These are phyloP conservation scores for Helotiales sp. DNA, from an alignment of 2,329 filamentous ascomycete genomes.

Conservation along the genomic window DNA sequence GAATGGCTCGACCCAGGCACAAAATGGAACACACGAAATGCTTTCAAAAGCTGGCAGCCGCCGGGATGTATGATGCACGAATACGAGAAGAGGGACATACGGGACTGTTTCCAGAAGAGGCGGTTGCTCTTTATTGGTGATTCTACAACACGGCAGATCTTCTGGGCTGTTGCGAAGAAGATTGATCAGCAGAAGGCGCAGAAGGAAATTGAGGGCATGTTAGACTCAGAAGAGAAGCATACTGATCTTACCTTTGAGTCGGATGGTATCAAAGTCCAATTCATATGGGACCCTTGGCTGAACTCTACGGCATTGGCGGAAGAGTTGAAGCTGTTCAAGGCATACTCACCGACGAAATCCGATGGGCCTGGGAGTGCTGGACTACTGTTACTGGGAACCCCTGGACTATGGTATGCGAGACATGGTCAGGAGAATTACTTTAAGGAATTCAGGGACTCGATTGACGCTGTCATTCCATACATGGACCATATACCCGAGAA, in stretches of 20 bases:
- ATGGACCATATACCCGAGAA: slow-evolving; percentile 42
- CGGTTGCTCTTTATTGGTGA: slow-evolving; percentile 66
- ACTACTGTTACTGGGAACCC: slow-evolving; percentile 57
- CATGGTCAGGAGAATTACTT: slow-evolving; percentile 54
- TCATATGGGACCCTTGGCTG: slow-evolving; percentile 68
- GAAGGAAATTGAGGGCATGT: slow-evolving; percentile 44
- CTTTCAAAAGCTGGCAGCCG: slow-evolving; percentile 61
- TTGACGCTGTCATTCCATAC: slow-evolving; percentile 52
- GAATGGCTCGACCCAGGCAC: slow-evolving; percentile 51
- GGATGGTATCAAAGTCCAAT: slow-evolving; percentile 55
- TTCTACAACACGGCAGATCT: slow-evolving; percentile 63
- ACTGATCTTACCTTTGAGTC: slow-evolving; percentile 51
- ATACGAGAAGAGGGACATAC: slow-evolving; percentile 58
- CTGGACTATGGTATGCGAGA: slow-evolving; percentile 60
- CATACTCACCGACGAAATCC: slow-evolving; percentile 28
- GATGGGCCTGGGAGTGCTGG: slow-evolving; percentile 45
- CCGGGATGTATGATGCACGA: slow-evolving; percentile 62
- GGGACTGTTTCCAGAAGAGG: slow-evolving; percentile 55
- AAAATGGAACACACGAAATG: slow-evolving; percentile 34
- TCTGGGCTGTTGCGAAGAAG: slow-evolving; percentile 59
- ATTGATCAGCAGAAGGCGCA: slow-evolving; percentile 50
- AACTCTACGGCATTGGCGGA: slow-evolving; percentile 53
- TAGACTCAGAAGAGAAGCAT: slow-evolving; percentile 48
- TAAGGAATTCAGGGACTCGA: slow-evolving; percentile 50
- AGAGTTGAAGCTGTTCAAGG: slow-evolving; percentile 48